Evolutionary conservation across 768 basidiomycete genomes (phyloP), one percentile per base, ranked within the genome.

Genomic region (Panaeolus cyanescens): DNA sequence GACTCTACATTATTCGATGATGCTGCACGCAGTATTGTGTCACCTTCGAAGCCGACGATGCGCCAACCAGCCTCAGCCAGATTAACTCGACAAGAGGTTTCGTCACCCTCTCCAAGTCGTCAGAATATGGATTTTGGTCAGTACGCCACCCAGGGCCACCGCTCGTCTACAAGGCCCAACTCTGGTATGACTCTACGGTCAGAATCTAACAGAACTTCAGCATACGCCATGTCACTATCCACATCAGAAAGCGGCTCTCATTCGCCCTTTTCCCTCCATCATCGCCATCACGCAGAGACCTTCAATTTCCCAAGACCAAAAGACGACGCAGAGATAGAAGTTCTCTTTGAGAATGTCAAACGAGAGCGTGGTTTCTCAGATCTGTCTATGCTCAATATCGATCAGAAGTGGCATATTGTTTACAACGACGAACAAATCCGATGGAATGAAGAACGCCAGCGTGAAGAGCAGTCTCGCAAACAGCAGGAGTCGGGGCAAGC

Each of bases 381-480:
- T 25, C 74, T 89, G 28, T 83, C 85, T 8, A 75, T 82, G 61
- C 77, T 93, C 59, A 67, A 85, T 15, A 82, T 92, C 22, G 90
- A 93, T 31, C 92, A 93, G 73, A 98, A 98, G 76, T 99, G 96
- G 96, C 80, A 82, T 64, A 85, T 99, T 70, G 90, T 99, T 5
- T 84, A 90, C 70, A 92, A 86, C 60, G 90, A 92, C 65, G 90
- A 92, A 67, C 89, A 90, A 58, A 80, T 90, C 57, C 83, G 90
- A 40, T 94, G 91, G 89, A 86, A 84, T 66, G 87, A 89, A 53
- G 88, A 89, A 66, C 86, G 83, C 68, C 82, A 79, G 63, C 82
- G 86, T 66, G 84, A 88, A 63, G 85, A 87, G 59, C 85, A 87
- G 66, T 74, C 80, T 20, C 84, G 78, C 70, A 86, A 79, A 69